Evolutionary conservation across 2,329 filamentous ascomycete genomes (phyloP), one percentile per base, ranked within the genome.

Genomic region (Fusarium chlamydosporum): DNA sequence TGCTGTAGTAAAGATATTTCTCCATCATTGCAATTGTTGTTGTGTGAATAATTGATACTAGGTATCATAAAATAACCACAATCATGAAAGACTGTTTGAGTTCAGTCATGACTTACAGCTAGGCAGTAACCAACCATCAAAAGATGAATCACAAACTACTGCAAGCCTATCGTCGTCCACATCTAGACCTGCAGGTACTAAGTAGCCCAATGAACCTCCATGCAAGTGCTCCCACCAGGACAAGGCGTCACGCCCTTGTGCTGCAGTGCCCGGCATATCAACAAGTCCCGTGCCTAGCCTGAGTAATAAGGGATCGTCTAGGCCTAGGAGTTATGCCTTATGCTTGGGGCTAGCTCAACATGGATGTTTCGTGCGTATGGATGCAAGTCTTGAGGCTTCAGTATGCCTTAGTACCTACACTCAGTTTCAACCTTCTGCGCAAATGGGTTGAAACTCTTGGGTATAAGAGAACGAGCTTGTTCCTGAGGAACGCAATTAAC

Each of bases 391-490:
- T 26, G 46, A 53, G 56, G 46, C 64, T 64, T 45, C 50, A 64
- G 54, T 60, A 48, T 60, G 58, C 52, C 41, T 55, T n/a, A n/a
- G n/a, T n/a, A 55, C 41, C 41, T 55, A 55, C 41, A 29, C 62
- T 43, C 41, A 66, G 57, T 62, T 63, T 67, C 62, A 62, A 57
- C 60, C 51, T 50, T 62, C 46, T 67, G 38, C 29, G 33, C 35
- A 31, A 11, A 67, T 35, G n/a, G 53, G 62, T 62, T 57, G 48
- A 67, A 51, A 65, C 55, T 29, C 35, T 43, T 42, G 26, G 47
- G 62, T 67, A 67, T 67, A 67, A 67, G 64, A 66, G 61, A 67
- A 62, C 27, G 33, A 18, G 40, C 37, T 67, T 53, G 38, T 67
- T 62, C 62, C 62, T 57, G 26, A 57, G 64, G 62, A 62, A 40